These are phyloP conservation scores for Colletotrichum sidae DNA, from an alignment of 2,329 filamentous ascomycete genomes.

Conservation along the genomic window DNA sequence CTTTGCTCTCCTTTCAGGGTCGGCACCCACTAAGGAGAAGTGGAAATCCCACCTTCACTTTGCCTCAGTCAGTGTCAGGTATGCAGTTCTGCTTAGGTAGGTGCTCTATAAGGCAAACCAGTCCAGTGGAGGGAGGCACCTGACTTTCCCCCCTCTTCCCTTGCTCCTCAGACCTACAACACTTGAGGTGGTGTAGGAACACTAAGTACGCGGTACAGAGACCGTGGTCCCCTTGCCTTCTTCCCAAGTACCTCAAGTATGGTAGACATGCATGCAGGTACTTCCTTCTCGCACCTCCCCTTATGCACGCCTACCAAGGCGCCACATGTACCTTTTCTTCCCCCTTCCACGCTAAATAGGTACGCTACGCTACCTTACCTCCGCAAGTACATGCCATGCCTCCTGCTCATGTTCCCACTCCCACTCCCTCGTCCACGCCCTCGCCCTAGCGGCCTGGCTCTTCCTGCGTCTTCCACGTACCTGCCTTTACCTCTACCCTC, in stretches of 20 bases:
- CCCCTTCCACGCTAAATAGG: not conserved
- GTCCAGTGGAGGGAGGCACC: too few species aligned
- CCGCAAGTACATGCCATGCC: constrained; percentile 3
- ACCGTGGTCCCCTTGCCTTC: too few species aligned
- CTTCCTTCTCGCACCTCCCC: not conserved
- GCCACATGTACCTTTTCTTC: not conserved
- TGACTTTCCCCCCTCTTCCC: too few species aligned
- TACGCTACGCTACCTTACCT: not conserved
- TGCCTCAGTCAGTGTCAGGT: constrained; percentile 2
- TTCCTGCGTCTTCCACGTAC: too few species aligned
- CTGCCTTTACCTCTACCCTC: constrained; percentile 8
- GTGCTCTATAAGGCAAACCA: not conserved
- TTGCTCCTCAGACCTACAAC: too few species aligned
- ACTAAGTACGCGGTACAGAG: too few species aligned
- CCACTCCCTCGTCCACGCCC: not conserved
- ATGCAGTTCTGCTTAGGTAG: not conserved
- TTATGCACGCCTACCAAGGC: not conserved
- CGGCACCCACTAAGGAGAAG: constrained; percentile 18
- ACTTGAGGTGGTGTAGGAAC: too few species aligned
- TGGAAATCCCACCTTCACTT: not conserved
- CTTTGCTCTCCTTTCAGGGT: constrained; percentile 13
- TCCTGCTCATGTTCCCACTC: not conserved
- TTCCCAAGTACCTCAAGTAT: too few species aligned
- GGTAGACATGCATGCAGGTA: too few species aligned
- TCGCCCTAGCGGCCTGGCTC: not conserved